Base-by-base conservation (phyloP, 179 eudicot genomes). In the Beta corolliflora region DNA sequence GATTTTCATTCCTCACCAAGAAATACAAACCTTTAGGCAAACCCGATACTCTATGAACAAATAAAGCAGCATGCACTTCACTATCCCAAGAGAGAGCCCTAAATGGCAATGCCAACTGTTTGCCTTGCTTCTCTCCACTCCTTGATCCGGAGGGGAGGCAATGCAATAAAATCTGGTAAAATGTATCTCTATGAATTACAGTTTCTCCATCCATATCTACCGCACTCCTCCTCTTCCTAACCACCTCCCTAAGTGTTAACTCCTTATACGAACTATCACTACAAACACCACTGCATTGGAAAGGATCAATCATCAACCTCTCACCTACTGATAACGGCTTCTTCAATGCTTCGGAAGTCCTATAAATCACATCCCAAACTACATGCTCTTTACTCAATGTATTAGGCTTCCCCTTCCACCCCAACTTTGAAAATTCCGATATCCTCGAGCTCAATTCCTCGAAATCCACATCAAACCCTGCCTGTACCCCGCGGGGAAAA, bases 161-260 rank as follows among this genome's bases (percentile, higher is more conserved):
- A 88, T 91, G 98, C 77, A 95, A 75, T 77, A 95, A 73, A 81
- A 93, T 95, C 84, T 95, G 98, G 81, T 88, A 95, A 86, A 95
- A 93, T 9, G 97, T 90, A 69, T 87, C 88, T 76, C 84, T 93
- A 21, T 56, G 54, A 84, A 95, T 90, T 15, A 18, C 73, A 31
- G 94, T 92, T 66, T 67, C 80, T 69, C 94, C 98, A 84, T 95
- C 97, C 98, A 95, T 95, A 85, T 92, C 97, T 54, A 95, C 97
- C 0, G 97, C 98, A 87, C 98, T 95, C 83, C 98, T 89, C 64
- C 98, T 88, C 85, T 88, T 92, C 87, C 98, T 86, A 61, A 90
- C 91, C 68, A 95, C 85, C 77, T 95, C 97, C 76, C 91, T 85
- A 69, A 91, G 69, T n/a, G 93, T 88, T 31, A 90, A 76, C 31